A percentile compares a stretch with the other conserved stretches of the same genome.
phyloP scores from a whole-genome alignment of 2,329 filamentous ascomycete genomes.

The Aureobasidium sp. region DNA sequence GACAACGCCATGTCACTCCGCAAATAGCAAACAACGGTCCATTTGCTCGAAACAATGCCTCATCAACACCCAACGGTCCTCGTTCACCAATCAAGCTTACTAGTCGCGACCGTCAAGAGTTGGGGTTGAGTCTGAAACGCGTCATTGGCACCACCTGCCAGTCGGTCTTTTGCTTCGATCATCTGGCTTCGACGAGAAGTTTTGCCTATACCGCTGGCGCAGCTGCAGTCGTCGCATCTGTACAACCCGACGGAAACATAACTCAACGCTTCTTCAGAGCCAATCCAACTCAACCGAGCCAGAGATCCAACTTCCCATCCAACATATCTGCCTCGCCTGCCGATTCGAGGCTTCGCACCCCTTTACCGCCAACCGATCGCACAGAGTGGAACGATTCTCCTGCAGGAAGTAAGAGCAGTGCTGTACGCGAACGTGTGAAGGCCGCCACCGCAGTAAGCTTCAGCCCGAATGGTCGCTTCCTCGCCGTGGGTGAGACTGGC shows the following conservation, averaged over 20 bases:
- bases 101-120: slow-evolving; percentile 6
- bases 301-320: neutral
- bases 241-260: slow-evolving; percentile 55
- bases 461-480: slow-evolving; percentile 74
- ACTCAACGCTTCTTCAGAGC: slow-evolving; percentile 87
- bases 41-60: neutral
- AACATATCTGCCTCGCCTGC: slow-evolving; percentile 5
- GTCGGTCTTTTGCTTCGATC: slow-evolving; percentile 79
- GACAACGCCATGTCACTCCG: neutral
- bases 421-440: slow-evolving; percentile 85
- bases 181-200: slow-evolving; percentile 55
- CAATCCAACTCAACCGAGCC: slow-evolving; percentile 14
- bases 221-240: slow-evolving; percentile 78
- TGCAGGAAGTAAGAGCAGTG: slow-evolving; percentile 61
- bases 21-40: neutral
- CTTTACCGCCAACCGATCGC: neutral
- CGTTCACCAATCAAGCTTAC: slow-evolving; percentile 8
- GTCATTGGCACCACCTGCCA: slow-evolving; percentile 87
- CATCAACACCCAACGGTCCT: neutral
- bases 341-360: neutral
- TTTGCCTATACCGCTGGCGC: slow-evolving; percentile 92
- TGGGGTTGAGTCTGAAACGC: slow-evolving; percentile 31
- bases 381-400: slow-evolving; percentile 50
- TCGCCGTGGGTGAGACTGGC: slow-evolving; percentile 90
- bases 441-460: slow-evolving; percentile 84